Conservation (phyloP, 352 stramenopile genomes). For the Phytophthora sp. region DNA sequence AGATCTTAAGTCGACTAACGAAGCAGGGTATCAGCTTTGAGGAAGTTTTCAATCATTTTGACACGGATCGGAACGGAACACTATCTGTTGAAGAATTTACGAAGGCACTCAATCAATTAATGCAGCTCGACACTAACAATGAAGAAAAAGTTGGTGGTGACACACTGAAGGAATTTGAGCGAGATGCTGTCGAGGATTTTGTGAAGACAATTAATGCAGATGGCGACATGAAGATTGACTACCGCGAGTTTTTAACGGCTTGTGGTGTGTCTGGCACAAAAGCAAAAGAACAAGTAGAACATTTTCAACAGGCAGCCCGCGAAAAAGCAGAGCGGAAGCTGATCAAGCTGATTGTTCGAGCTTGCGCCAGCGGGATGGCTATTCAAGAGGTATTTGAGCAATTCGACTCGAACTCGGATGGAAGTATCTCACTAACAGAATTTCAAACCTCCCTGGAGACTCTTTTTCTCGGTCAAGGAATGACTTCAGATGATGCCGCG, state of each 20-base stretch:
- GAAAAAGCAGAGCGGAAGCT: slow-evolving; percentile 58
- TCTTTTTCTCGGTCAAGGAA: slow-evolving; percentile 46
- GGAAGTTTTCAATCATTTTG: slow-evolving; percentile 76
- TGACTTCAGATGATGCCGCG: slow-evolving; percentile 44
- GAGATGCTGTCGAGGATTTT: slow-evolving; percentile 45
- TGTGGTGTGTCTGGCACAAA: slow-evolving; percentile 42
- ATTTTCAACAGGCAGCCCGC: slow-evolving; percentile 16
- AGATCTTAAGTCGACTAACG: slow-evolving; percentile 56
- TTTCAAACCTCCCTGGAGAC: slow-evolving; percentile 61
- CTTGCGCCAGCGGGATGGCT: slow-evolving; percentile 47
- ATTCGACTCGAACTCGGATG: slow-evolving; percentile 72
- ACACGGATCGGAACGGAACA: slow-evolving; percentile 61
- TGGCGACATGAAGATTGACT: slow-evolving; percentile 65
- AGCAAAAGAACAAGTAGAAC: slow-evolving; percentile 14
- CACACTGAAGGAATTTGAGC: slow-evolving; percentile 45
- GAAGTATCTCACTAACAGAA: slow-evolving; percentile 58
- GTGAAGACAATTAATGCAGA: slow-evolving; percentile 69
- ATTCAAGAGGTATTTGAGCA: slow-evolving; percentile 78
- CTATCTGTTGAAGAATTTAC: slow-evolving; percentile 66
- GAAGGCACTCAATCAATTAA: slow-evolving; percentile 50
- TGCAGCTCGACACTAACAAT: slow-evolving; percentile 26
- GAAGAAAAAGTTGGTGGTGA: not conserved
- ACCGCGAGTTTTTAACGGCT: slow-evolving; percentile 69
- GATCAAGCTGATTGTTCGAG: slow-evolving; percentile 65
- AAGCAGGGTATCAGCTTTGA: slow-evolving; percentile 57